These are phyloP conservation scores for Verticillium dahliae DNA, from an alignment of 2,329 filamentous ascomycete genomes.

Conservation along the genomic window DNA sequence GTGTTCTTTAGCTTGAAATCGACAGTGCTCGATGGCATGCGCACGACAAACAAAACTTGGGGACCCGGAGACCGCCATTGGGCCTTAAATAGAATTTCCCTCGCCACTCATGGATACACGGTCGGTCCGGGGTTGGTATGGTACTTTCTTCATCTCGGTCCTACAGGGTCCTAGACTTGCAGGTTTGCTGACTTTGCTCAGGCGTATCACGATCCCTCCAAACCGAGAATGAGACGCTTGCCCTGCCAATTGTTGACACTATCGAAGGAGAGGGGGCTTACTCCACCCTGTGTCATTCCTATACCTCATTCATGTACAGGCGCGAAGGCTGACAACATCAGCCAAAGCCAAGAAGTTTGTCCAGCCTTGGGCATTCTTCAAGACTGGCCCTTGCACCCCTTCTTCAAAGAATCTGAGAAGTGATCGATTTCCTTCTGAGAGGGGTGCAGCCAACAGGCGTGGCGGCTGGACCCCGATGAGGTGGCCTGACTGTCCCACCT, in stretches of 20 bases:
- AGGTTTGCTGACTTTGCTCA: not conserved
- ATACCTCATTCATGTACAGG: not conserved
- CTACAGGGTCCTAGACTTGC: not conserved
- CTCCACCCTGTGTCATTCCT: not conserved
- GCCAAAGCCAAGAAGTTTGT: not conserved
- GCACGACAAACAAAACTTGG: not conserved
- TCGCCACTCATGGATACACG: not conserved
- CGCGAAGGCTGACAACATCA: not conserved
- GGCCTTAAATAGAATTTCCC: not conserved
- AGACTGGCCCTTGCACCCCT: not conserved
- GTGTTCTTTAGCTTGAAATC: not conserved
- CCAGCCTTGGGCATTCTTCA: not conserved
- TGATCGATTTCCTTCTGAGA: not conserved
- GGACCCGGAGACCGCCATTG: not conserved
- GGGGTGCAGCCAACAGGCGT: not conserved
- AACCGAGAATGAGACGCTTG: not conserved
- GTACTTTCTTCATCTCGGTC: not conserved
- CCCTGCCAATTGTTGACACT: not conserved
- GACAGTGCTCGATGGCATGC: not conserved
- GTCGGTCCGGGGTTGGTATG: slow-evolving; percentile 59
- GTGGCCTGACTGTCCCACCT: not conserved
- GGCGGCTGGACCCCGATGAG: not conserved
- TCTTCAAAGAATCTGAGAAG: not conserved
- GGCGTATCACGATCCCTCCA: not conserved
- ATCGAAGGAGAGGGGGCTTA: not conserved